Conservation (phyloP, 2,329 filamentous ascomycete genomes). For the Elsinoe ampelina region DNA sequence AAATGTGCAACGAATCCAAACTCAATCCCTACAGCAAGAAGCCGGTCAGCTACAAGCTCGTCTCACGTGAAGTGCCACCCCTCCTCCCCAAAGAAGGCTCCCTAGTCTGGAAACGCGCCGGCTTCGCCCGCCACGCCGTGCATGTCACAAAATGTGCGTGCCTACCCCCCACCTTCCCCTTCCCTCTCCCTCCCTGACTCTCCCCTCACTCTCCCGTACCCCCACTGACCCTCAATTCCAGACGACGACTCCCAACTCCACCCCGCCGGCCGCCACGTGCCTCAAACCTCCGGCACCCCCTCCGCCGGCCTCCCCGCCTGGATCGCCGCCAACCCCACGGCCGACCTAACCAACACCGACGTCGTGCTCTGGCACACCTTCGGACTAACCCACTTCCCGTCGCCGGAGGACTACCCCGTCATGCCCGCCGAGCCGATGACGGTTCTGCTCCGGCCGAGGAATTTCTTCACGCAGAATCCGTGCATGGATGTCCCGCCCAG, state of each 20-base stretch:
- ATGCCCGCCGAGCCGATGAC: slow-evolving; percentile 75
- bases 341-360: slow-evolving; percentile 60
- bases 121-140: slow-evolving; percentile 76
- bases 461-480: slow-evolving; percentile 76
- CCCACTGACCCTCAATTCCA: too few species aligned
- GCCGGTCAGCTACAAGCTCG: slow-evolving; percentile 78
- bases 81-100: slow-evolving; percentile 72
- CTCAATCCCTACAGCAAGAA: slow-evolving; percentile 81
- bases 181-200: not conserved
- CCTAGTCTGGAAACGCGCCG: slow-evolving; percentile 81
- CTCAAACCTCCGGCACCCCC: slow-evolving; percentile 74
- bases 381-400: slow-evolving; percentile 79
- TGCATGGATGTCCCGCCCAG: slow-evolving; percentile 72
- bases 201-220: too few species aligned
- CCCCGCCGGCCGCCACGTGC: slow-evolving; percentile 78
- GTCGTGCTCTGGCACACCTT: slow-evolving; percentile 93
- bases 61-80: slow-evolving; percentile 71
- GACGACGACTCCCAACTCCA: slow-evolving; percentile 74
- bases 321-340: slow-evolving; percentile 59
- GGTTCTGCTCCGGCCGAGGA: slow-evolving; percentile 64
- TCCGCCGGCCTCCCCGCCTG: slow-evolving; percentile 64
- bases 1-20: slow-evolving; percentile 76
- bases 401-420: slow-evolving; percentile 83
- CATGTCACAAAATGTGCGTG: slow-evolving; percentile 79
- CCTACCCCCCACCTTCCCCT: slow-evolving; percentile 6